Evolutionary conservation across 1,139 yeast species (phyloP), one percentile per base, ranked within the genome.

Genomic region (Suhomyces ambrosiae): DNA sequence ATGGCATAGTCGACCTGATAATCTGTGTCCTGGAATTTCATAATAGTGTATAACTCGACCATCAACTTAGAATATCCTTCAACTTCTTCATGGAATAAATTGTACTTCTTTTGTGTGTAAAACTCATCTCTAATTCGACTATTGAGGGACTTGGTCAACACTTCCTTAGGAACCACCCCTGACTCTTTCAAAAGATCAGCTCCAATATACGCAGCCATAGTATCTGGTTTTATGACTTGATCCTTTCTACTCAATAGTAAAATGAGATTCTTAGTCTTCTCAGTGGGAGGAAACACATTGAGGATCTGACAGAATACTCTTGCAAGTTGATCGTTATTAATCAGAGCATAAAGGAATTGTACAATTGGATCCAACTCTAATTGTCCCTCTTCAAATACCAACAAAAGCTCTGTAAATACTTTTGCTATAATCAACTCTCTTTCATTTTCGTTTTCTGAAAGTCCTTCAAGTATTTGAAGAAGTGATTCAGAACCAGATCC

Each of bases 21-120:
- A 6, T 54, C 50, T 7, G 76, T 63, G 38, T 74, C 71, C 2
- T 63, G 61, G 18, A 68, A 64, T 24, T 57, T 58, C 31, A 78
- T 63, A 3, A 80, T 71, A 2, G 61, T 47, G 40, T 63, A 60
- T n/a, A 86, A 46, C 41, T 82, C 80, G 6, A 73, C 73, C 0
- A 82, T 61, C 25, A 86, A 64, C 50, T 82, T 82, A 11, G 95
- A 63, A 60, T 79, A 92, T 1, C 97, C 98, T 55, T 84, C 92
- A 11, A 80, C 65, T 48, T 86, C 86, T 58, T 90, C 97, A 38
- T 81, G 78, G n/a, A 87, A 53, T 21, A 89, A 62, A 44, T 87
- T 87, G 62, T 68, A 89, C 44, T 86, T 80, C 51, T 77, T 80
- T 42, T 86, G 86, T 24, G 88, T 82, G 57, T 81, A 86, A 47